phyloP scores from a whole-genome alignment of 1,139 yeast species.

The Suhomyces kunorum region DNA sequence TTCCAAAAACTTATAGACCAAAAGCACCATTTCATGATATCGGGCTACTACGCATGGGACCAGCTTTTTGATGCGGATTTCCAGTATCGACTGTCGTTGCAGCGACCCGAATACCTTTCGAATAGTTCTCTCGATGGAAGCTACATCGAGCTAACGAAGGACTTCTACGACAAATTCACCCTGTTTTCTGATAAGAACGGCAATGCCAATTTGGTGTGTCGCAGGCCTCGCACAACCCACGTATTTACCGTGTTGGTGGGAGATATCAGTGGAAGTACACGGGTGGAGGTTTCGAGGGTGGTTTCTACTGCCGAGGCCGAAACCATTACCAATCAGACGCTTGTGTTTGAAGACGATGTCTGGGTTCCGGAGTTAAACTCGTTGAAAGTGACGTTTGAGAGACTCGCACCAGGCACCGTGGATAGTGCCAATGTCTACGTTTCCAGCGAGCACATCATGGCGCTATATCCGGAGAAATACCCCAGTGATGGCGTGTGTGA shows the following conservation, averaged over 20 bases:
- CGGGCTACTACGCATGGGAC: conserved; percentile 39
- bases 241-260: conserved; percentile 37
- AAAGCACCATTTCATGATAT: conserved; percentile 24
- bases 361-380: conserved; percentile 41
- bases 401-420: conserved; percentile 30
- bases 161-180: conserved; percentile 34
- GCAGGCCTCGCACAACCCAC: conserved; percentile 29
- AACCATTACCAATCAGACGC: conserved; percentile 3
- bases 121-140: conserved; percentile 26
- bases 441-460: conserved; percentile 26
- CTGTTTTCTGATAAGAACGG: conserved; percentile 19
- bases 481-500: conserved; percentile 17
- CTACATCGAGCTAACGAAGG: conserved; percentile 33
- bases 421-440: conserved; percentile 33
- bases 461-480: conserved; percentile 17
- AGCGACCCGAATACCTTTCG: conserved; percentile 36
- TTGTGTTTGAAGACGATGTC: conserved; percentile 25
- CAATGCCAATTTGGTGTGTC: conserved; percentile 24
- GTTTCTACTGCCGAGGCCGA: conserved; percentile 16
- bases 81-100: conserved; percentile 33
- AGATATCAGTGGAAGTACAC: conserved; percentile 26
- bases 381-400: conserved; percentile 42
- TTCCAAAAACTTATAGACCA: conserved; percentile 16
- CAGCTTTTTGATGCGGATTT: conserved; percentile 45
- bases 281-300: conserved; percentile 27